Percentiles rank a stretch among this genome's conserved stretches.
Conservation (phyloP, 768 basidiomycete genomes). For the Mycena galericulata region DNA sequence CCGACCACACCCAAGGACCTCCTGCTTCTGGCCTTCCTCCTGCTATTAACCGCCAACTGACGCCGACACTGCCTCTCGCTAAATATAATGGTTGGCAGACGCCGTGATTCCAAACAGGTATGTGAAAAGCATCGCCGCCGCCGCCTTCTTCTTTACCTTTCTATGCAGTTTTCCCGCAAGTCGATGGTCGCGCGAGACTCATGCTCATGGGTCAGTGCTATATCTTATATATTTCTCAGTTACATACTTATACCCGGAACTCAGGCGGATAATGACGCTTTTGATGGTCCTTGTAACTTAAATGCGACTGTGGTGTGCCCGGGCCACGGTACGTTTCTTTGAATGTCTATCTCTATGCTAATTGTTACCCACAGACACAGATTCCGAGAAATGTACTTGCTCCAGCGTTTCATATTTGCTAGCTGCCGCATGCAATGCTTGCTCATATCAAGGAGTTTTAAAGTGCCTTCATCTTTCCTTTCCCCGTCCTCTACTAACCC, state of each 20-base stretch:
- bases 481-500: neutral
- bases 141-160: neutral
- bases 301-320: neutral
- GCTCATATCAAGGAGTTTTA: neutral
- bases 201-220: neutral
- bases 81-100: slow-evolving; percentile 24
- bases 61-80: slow-evolving; percentile 12
- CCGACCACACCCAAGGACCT: neutral
- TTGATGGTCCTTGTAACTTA: neutral
- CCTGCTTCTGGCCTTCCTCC: neutral
- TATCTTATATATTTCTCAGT: neutral
- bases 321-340: neutral
- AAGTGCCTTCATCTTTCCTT: neutral
- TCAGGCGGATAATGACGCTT: neutral
- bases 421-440: slow-evolving; percentile 2
- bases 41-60: neutral
- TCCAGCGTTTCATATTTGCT: slow-evolving; percentile 8
- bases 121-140: neutral
- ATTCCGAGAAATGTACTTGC: neutral
- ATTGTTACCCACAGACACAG: neutral
- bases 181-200: neutral
- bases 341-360: neutral
- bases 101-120: slow-evolving; percentile 30
- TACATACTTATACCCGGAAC: neutral
- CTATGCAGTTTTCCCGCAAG: slow-evolving; percentile 11